Base-by-base conservation (phyloP, 176 grass and related monocot species). In the Carex myosuroides region DNA sequence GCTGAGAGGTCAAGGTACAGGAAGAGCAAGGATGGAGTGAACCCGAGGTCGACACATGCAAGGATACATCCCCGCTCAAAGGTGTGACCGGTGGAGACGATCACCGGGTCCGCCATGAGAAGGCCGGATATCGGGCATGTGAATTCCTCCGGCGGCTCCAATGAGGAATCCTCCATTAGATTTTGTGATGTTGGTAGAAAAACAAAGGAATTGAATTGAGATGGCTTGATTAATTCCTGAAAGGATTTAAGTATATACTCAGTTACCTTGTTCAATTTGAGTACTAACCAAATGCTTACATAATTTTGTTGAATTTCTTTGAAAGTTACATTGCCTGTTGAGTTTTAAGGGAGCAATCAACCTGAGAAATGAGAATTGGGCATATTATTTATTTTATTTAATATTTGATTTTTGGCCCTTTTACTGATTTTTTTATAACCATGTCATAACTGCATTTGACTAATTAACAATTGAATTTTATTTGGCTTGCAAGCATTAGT, bases 101-200 rank as follows among this genome's bases (percentile, higher is more conserved):
- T 94, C 8, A 90, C 94, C 22, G 94, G 94, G 62, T 97, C 94
- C 2, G 85, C 91, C 94, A 97, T 97, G n/a, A 90, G 84, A 39
- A 30, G 80, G 11, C 81, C 64, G 5, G 74, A 87, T 84, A 97
- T 35, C 37, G 89, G 89, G 91, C 89, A 93, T 13, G 89, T 68
- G 86, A 97, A 88, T 73, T 93, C 94, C 65, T 46, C 20, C 21
- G 64, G 82, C 21, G 22, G 9, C 21, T 73, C 67, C 52, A 89
- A 87, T 33, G 75, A 52, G 1, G 88, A 6, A 73, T 85, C 86
- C 30, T 81, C 60, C 17, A 75, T 75, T 79, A 3, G 29, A 79
- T 79, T 32, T 60, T 60, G 48, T 60, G 6, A 79, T 33, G 44
- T 60, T 18, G 16, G 26, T 3, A 57, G 76, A 79, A 60, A 79